These are phyloP conservation scores for Ogataea glucozyma DNA, from an alignment of 805 yeast species.

Conservation along the genomic window DNA sequence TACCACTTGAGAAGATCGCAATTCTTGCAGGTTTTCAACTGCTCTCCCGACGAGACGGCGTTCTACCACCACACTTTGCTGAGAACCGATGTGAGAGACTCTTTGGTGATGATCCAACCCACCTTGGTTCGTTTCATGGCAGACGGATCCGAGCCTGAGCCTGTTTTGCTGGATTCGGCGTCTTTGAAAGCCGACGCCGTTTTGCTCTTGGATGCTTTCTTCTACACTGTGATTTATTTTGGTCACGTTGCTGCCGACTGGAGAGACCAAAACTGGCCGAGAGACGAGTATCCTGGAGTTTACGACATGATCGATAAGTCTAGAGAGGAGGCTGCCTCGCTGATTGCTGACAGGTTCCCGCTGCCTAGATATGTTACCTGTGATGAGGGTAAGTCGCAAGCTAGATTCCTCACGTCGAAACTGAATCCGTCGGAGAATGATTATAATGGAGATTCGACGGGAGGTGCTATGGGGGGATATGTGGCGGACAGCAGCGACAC, in stretches of 20 bases:
- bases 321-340: constrained; percentile 85
- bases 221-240: constrained; percentile 93
- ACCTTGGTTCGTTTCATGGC: constrained; percentile 84
- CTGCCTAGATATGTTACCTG: constrained; percentile 96
- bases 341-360: constrained; percentile 93
- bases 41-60: constrained; percentile 98
- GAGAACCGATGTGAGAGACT: constrained; percentile 89
- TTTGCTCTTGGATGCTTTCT: constrained; percentile 88
- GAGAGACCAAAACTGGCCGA: constrained; percentile 95
- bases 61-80: constrained; percentile 90
- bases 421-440: constrained; percentile 89
- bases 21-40: constrained; percentile 92
- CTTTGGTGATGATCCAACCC: constrained; percentile 97
- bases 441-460: constrained; percentile 41
- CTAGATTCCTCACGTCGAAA: constrained; percentile 92
- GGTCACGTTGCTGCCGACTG: constrained; percentile 95
- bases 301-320: constrained; percentile 86
- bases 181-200: constrained; percentile 89
- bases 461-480: constrained; percentile 51
- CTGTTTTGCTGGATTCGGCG: constrained; percentile 90
- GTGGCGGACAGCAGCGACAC: constrained; percentile 42
- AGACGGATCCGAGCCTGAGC: constrained; percentile 79
- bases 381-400: constrained; percentile 98
- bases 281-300: constrained; percentile 87
- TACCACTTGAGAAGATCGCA: constrained; percentile 95